Percentiles rank a stretch among this genome's conserved stretches.
phyloP scores from a whole-genome alignment of 2,329 filamentous ascomycete genomes.

The Fusarium nygamai region DNA sequence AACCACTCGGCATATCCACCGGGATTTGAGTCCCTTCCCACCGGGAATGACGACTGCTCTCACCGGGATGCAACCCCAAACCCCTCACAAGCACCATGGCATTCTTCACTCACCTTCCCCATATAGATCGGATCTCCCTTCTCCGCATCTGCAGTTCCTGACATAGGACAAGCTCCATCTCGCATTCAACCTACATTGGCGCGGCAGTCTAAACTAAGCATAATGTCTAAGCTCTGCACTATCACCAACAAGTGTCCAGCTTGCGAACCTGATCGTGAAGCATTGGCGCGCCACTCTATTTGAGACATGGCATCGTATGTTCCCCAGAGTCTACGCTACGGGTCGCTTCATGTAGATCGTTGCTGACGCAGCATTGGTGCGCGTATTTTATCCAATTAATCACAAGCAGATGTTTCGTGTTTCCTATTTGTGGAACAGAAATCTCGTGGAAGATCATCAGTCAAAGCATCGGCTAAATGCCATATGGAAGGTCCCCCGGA shows the following conservation, averaged over 20 bases:
- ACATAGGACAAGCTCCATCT: not conserved
- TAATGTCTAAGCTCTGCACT: not conserved
- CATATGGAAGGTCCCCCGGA: constrained; percentile 4
- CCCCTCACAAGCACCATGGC: not conserved
- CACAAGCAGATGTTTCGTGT: not conserved
- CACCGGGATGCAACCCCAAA: not conserved
- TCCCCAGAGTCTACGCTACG: not conserved
- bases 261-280: not conserved
- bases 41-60: not conserved
- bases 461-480: not conserved
- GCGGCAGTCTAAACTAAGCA: not conserved
- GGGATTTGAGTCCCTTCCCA: not conserved
- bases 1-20: not conserved
- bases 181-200: not conserved
- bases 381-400: not conserved
- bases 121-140: not conserved
- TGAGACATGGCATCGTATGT: not conserved
- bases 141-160: not conserved
- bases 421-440: constrained; percentile 24
- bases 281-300: not conserved
- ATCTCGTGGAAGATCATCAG: not conserved
- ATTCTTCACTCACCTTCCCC: not conserved
- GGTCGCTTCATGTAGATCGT: not conserved
- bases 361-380: constrained; percentile 15
- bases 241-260: not conserved